Conservation (phyloP, 2,329 filamentous ascomycete species). For the Scytalidium sp. region DNA sequence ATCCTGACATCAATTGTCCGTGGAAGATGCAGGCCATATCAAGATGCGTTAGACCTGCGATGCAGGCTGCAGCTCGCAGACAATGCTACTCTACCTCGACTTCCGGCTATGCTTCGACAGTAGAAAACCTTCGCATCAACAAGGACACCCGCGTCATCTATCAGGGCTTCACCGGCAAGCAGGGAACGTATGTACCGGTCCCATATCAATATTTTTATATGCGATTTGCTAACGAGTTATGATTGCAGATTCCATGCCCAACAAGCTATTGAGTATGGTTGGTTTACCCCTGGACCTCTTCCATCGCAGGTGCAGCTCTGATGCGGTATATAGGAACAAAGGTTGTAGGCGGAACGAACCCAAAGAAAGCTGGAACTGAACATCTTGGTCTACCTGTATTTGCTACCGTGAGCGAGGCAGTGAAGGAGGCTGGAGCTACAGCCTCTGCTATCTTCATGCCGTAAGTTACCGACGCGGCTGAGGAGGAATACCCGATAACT, state of each 20-base stretch:
- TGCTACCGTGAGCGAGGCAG: conserved; percentile 80
- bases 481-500: conserved; percentile 6
- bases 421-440: conserved; percentile 85
- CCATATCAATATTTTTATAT: no score
- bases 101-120: conserved; percentile 68
- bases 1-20: conserved; percentile 27
- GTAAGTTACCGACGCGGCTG: conserved; percentile 42
- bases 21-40: conserved; percentile 80
- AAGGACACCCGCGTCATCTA: conserved; percentile 89
- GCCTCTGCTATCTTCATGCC: conserved; percentile 96
- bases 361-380: conserved; percentile 91
- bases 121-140: conserved; percentile 90
- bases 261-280: conserved; percentile 98
- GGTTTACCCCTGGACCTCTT: conserved; percentile 17
- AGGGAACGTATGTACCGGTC: conserved; percentile 72
- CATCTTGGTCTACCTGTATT: conserved; percentile 95
- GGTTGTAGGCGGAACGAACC: conserved; percentile 97
- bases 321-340: conserved; percentile 69
- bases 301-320: conserved; percentile 21
- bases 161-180: conserved; percentile 97
- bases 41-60: conserved; percentile 66
- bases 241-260: conserved; percentile 83
- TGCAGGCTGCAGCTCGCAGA: conserved; percentile 65
- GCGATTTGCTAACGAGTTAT: conserved; percentile 33
- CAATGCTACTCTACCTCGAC: conserved; percentile 72